Conservation (phyloP, 495 filamentous ascomycete species). For the Symbiotaphrina buchneri region DNA sequence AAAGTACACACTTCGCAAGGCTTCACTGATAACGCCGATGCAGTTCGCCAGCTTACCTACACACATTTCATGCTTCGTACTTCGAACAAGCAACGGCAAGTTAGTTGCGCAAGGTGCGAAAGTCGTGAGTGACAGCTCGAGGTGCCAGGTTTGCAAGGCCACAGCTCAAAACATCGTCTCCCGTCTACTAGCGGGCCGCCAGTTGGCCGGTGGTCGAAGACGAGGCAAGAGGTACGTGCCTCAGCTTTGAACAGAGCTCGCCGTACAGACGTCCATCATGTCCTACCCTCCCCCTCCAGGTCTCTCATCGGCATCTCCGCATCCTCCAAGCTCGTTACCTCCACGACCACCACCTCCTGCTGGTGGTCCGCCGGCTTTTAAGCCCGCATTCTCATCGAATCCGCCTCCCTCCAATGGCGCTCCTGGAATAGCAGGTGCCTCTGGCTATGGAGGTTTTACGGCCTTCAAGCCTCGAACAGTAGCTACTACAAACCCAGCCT, state of each 20-base stretch:
- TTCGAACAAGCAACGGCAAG: too few species aligned
- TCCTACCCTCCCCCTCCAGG: constrained; percentile 85
- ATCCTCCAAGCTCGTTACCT: constrained; percentile 51
- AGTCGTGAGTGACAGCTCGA: too few species aligned
- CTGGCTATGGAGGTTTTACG: constrained; percentile 21
- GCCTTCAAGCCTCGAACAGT: constrained; percentile 43
- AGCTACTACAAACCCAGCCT: constrained; percentile 14
- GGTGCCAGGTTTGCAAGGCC: too few species aligned
- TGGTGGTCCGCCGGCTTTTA: constrained; percentile 28
- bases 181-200: too few species aligned
- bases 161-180: too few species aligned
- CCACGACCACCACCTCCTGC: constrained; percentile 58
- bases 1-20: too few species aligned
- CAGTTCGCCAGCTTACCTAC: too few species aligned
- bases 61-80: too few species aligned
- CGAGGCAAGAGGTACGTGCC: constrained; percentile 38
- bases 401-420: constrained; percentile 16
- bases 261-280: constrained; percentile 53
- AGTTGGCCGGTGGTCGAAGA: constrained; percentile 17
- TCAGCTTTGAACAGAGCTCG: constrained; percentile 13
- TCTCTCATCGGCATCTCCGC: constrained; percentile 23
- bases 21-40: too few species aligned
- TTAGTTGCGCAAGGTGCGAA: too few species aligned
- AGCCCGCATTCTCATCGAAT: constrained; percentile 29
- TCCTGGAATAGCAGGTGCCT: constrained; percentile 14